Base-by-base conservation (phyloP, 495 filamentous ascomycete genomes). In the Rhypophila decipiens region DNA sequence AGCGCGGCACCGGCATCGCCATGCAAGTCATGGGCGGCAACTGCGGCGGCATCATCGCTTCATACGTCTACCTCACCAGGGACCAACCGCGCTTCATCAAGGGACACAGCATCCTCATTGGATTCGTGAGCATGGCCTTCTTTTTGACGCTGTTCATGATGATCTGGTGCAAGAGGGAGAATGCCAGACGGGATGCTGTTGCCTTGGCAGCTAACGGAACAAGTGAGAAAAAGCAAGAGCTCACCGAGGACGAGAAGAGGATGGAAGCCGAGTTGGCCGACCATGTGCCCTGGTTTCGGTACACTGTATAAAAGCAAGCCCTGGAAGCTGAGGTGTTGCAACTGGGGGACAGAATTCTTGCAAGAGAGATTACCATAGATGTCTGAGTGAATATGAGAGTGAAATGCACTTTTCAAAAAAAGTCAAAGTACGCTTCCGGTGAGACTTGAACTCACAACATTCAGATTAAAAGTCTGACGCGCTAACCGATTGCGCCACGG, bases 1-100 rank as follows among this genome's bases (percentile, higher is more conserved):
- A 88, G 61, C 76, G 86, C 17, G 80, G 75, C 41, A 83, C 82
- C 19, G 85, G 83, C 22, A 88, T 87, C 45, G 86, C 86, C 3
- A 78, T 88, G 73, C 85, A 90, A 56, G 83, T 88, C 23, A 79
- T 77, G 29, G 84, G 88, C 52, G 86, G 85, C 4, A 88, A 87
- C 58, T 67, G 84, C 11, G 85, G 85, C 9, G 85, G 83, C n/a
- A 80, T 82, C 2, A 56, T 89, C 13, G 79, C 84, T 20, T 82
- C 79, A 3, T 86, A 84, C 51, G 70, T 85, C 3, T 89, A 86
- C 55, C 68, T 79, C 2, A 70, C 64, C 0, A 70, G 70, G 12
- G 77, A 77, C 39, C 69, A 63, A 11, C 85, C 85, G 2, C 67
- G 78, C 9, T 89, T 71, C 58, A 74, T 74, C 46, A 61, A 71